These are phyloP conservation scores for Amauroascus niger DNA, from an alignment of 2,329 filamentous ascomycete species.

Conservation along the genomic window DNA sequence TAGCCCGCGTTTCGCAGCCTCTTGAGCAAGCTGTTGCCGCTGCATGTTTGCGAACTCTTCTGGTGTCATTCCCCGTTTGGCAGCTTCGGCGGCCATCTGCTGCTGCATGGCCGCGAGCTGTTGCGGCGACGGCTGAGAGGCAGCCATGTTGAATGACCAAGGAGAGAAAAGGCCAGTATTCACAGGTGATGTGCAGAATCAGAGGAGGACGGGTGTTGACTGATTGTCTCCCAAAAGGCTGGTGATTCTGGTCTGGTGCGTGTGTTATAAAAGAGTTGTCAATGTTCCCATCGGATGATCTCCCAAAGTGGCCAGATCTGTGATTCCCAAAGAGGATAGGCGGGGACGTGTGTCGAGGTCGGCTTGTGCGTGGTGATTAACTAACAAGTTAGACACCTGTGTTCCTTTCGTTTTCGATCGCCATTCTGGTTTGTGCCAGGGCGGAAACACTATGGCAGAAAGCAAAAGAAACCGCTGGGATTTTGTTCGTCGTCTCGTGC, in stretches of 20 bases:
- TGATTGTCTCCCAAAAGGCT: neutral
- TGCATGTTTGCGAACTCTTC: slow-evolving; percentile 67
- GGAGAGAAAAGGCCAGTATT: neutral
- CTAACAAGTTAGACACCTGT: too few relatives aligned
- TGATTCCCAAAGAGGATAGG: slow-evolving; percentile 13
- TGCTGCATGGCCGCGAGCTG: slow-evolving; percentile 78
- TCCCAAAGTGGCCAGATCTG: slow-evolving; percentile 12
- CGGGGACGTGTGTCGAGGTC: neutral
- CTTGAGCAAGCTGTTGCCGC: slow-evolving; percentile 37
- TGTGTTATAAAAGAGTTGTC: neutral
- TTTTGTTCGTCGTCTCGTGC: neutral
- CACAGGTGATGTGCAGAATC: too few relatives aligned
- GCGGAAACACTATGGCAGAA: too few relatives aligned
- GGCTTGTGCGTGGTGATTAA: slow-evolving; percentile 3
- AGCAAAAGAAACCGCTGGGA: too few relatives aligned
- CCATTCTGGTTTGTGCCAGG: too few relatives aligned
- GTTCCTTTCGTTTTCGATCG: too few relatives aligned
- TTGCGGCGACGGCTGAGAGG: slow-evolving; percentile 58
- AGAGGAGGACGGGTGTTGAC: neutral
- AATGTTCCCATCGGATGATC: slow-evolving; percentile 3
- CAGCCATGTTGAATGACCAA: slow-evolving; percentile 22
- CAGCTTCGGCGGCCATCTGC: slow-evolving; percentile 70
- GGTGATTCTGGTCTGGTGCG: neutral
- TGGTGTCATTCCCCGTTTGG: slow-evolving; percentile 73
- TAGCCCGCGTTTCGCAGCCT: slow-evolving; percentile 44